Conservation (phyloP, 805 yeast species). For the Hanseniaspora pseudoguilliermondii region DNA sequence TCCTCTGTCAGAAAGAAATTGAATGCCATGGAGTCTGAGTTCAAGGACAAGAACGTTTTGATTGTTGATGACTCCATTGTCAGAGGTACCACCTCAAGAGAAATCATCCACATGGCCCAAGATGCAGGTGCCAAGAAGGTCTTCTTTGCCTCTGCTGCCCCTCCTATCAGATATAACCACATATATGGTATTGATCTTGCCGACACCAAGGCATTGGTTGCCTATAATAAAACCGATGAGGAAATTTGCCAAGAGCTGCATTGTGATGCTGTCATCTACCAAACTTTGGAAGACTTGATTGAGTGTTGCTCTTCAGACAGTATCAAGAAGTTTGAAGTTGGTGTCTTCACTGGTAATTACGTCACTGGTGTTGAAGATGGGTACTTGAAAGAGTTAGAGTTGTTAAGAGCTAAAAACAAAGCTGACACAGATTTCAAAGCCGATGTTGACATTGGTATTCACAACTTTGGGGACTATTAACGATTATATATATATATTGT, state of each 20-base stretch:
- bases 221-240: conserved; percentile 60
- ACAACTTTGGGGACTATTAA: conserved; percentile 42
- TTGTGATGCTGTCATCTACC: conserved; percentile 85
- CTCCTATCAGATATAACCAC: conserved; percentile 92
- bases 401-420: conserved; percentile 67
- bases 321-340: conserved; percentile 65
- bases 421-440: conserved; percentile 59
- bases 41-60: conserved; percentile 68
- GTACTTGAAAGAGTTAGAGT: conserved; percentile 70
- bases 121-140: conserved; percentile 95
- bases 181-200: conserved; percentile 96
- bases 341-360: conserved; percentile 90
- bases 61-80: conserved; percentile 95
- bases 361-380: conserved; percentile 86
- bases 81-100: conserved; percentile 93
- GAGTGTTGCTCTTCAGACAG: conserved; percentile 53
- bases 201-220: conserved; percentile 86
- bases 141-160: conserved; percentile 95
- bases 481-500: background rate
- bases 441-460: conserved; percentile 55
- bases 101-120: conserved; percentile 94
- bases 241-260: conserved; percentile 70
- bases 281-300: conserved; percentile 67
- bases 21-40: conserved; percentile 92
- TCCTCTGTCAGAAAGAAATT: conserved; percentile 88